Conservation (phyloP, 1,284 basidiomycete genomes). For the Wallemia ichthyophaga region DNA sequence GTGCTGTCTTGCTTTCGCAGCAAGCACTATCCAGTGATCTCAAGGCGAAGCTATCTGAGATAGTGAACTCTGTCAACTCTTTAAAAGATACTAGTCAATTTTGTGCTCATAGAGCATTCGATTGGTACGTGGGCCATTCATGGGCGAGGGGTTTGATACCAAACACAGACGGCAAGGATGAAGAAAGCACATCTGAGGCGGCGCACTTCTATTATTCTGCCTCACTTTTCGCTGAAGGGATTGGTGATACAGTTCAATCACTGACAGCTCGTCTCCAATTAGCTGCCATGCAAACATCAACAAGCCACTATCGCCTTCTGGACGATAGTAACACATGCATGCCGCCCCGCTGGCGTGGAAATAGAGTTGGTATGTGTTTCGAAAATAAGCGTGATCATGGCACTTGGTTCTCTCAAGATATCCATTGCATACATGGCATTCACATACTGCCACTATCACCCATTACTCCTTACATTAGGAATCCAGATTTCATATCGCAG, state of each 20-base stretch:
- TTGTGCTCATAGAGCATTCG: slow-evolving; percentile 4
- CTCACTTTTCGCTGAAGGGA: not conserved
- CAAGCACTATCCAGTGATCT: slow-evolving; percentile 2
- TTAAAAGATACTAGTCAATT: not conserved
- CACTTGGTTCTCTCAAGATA: not conserved
- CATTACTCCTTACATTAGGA: not conserved
- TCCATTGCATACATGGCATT: not conserved
- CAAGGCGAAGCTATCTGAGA: not conserved
- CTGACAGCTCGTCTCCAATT: not conserved
- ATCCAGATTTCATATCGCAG: not conserved
- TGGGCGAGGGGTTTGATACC: slow-evolving; percentile 4
- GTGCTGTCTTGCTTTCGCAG: slow-evolving; percentile 4
- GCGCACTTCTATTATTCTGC: not conserved
- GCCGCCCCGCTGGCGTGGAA: not conserved
- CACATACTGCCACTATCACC: not conserved
- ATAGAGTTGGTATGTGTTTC: slow-evolving; percentile 1
- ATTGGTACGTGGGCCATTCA: slow-evolving; percentile 7
- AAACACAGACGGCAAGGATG: slow-evolving; percentile 5
- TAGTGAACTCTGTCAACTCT: not conserved
- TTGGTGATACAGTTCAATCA: not conserved
- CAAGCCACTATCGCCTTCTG: not conserved
- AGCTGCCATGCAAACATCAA: not conserved
- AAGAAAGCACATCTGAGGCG: slow-evolving; percentile 6
- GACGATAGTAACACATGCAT: not conserved
- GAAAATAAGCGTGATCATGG: not conserved